phyloP scores from a whole-genome alignment of 768 basidiomycete species.

The Rhizopogon sp. region DNA sequence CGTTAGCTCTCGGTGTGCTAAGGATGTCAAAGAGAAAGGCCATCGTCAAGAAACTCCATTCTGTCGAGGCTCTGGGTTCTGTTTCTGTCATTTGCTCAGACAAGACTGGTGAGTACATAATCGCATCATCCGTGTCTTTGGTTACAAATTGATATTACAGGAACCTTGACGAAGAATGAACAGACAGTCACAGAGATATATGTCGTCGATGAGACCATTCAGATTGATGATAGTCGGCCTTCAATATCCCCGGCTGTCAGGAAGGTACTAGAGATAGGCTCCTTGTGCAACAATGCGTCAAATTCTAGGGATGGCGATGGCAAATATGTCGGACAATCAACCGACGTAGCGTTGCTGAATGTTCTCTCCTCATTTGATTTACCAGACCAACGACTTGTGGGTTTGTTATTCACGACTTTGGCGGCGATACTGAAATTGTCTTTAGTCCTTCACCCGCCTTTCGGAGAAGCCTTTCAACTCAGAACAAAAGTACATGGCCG shows the following conservation, averaged over 20 bases:
- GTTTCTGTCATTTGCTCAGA: conserved; percentile 98
- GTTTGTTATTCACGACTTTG: conserved; percentile 16
- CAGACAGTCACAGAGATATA: conserved; percentile 92
- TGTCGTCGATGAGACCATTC: conserved; percentile 75
- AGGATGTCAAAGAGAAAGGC: conserved; percentile 94
- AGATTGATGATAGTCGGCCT: conserved; percentile 47
- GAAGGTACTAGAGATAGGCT: conserved; percentile 78
- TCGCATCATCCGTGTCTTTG: not conserved
- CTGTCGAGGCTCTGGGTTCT: conserved; percentile 89
- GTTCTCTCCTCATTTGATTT: conserved; percentile 63
- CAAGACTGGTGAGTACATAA: conserved; percentile 68
- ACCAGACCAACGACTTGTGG: conserved; percentile 65
- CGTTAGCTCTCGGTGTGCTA: conserved; percentile 89
- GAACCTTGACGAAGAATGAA: conserved; percentile 93
- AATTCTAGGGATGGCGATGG: conserved; percentile 61
- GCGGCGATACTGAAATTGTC: not conserved
- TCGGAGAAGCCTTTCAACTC: conserved; percentile 89
- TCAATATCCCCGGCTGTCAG: conserved; percentile 59
- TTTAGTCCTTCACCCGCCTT: conserved; percentile 62
- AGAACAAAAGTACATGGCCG: conserved; percentile 90
- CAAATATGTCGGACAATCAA: conserved; percentile 78
- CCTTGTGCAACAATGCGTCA: conserved; percentile 87
- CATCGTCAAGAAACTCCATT: conserved; percentile 95
- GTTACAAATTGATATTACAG: conserved; percentile 24
- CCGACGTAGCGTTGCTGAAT: conserved; percentile 89